phyloP scores from a whole-genome alignment of 2,329 filamentous ascomycete genomes.

The Didymella exigua region DNA sequence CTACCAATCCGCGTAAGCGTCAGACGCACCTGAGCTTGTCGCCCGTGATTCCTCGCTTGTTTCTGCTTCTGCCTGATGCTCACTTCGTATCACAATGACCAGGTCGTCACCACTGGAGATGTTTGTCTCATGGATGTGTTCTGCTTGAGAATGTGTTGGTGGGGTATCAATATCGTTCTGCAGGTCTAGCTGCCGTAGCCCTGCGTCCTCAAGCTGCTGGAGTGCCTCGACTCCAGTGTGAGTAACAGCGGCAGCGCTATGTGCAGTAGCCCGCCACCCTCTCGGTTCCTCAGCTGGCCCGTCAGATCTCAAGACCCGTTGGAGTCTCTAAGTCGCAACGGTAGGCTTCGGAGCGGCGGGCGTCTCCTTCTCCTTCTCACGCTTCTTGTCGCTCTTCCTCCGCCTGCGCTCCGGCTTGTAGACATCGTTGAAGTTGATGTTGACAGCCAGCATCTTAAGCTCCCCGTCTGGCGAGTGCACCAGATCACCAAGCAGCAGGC shows the following conservation, averaged over 20 bases:
- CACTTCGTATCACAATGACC: neutral
- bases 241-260: neutral
- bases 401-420: conserved; percentile 79
- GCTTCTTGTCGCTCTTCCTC: conserved; percentile 46
- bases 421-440: conserved; percentile 99
- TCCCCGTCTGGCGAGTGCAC: conserved; percentile 93
- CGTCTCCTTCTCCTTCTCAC: conserved; percentile 40
- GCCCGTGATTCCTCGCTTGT: neutral
- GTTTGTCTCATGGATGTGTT: neutral
- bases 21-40: neutral
- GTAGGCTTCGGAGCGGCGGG: conserved; percentile 12
- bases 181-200: neutral
- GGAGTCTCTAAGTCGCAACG: conserved; percentile 14
- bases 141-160: neutral
- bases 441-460: conserved; percentile 91
- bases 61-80: neutral
- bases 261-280: neutral
- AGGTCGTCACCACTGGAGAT: neutral
- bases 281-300: neutral
- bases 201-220: conserved; percentile 6
- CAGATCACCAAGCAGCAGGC: conserved; percentile 83
- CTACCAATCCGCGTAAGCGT: too few species aligned
- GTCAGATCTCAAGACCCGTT: neutral
- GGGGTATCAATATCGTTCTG: conserved; percentile 6
- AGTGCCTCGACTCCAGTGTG: conserved; percentile 1